phyloP scores from a whole-genome alignment of 2,329 filamentous ascomycete genomes.

The Sporothrix schenckii region DNA sequence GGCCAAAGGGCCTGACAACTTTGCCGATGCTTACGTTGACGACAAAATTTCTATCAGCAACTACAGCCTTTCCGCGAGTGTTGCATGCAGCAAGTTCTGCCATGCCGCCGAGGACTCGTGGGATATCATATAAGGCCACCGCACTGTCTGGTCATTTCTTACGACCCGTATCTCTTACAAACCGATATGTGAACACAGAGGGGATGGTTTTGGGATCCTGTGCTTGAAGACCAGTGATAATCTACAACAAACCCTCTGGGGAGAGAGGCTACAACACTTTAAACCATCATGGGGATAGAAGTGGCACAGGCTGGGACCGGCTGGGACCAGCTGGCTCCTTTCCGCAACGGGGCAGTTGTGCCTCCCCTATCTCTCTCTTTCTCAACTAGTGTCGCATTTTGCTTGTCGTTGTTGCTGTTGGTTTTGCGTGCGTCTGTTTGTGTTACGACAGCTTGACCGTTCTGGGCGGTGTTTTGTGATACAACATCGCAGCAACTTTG shows the following conservation, averaged over 20 bases:
- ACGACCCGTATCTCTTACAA: background rate
- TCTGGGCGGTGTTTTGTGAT: slow-evolving; percentile 59
- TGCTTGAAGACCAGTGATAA: background rate
- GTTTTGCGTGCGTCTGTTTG: slow-evolving; percentile 14
- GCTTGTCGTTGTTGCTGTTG: slow-evolving; percentile 31
- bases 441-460: slow-evolving; percentile 33
- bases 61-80: slow-evolving; percentile 94
- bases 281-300: background rate
- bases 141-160: background rate
- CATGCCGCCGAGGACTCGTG: slow-evolving; percentile 96
- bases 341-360: background rate
- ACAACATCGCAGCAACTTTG: slow-evolving; percentile 68
- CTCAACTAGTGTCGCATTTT: background rate
- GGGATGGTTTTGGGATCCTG: background rate
- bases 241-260: background rate
- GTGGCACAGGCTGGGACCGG: background rate
- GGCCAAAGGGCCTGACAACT: slow-evolving; percentile 95
- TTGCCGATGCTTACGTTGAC: slow-evolving; percentile 91
- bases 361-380: background rate
- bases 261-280: background rate
- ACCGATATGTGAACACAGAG: background rate
- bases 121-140: slow-evolving; percentile 73
- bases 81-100: slow-evolving; percentile 99
- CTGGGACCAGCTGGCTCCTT: background rate
- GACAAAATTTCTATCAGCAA: slow-evolving; percentile 99